Evolutionary conservation across 2,329 filamentous ascomycete genomes (phyloP).

Genomic region (Phyllosticta citribraziliensis): DNA sequence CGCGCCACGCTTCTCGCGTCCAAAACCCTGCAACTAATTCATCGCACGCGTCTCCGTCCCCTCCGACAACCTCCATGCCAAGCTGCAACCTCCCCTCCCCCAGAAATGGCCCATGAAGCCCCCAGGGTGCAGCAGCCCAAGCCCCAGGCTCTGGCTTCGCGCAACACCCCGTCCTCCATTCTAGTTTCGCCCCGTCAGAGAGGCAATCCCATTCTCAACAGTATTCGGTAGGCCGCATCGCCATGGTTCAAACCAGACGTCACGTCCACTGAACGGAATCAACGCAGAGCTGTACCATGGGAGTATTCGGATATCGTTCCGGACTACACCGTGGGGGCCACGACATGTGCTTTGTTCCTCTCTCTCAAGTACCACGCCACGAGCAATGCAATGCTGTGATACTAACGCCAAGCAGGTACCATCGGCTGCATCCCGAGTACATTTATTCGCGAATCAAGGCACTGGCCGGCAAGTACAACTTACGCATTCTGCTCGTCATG

Average conservation of each 20-base stretch:
- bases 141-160: constrained; percentile 69
- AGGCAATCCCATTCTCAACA: constrained; percentile 83
- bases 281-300: constrained; percentile 57
- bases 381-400: neutral
- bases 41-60: neutral
- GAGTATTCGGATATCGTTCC: constrained; percentile 96
- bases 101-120: neutral
- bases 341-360: constrained; percentile 85
- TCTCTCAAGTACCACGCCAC: constrained; percentile 69
- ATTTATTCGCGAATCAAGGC: constrained; percentile 87
- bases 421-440: constrained; percentile 94
- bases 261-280: constrained; percentile 30
- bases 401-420: constrained; percentile 47
- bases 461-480: constrained; percentile 73
- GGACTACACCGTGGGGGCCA: constrained; percentile 80
- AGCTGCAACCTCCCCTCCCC: neutral
- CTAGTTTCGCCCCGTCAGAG: constrained; percentile 87
- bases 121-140: constrained; percentile 68
- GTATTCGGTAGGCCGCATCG: constrained; percentile 44
- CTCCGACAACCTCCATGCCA: neutral
- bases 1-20: too few relatives aligned
- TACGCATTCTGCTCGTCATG: constrained; percentile 80
- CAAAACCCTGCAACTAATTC: neutral
- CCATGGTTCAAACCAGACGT: neutral
- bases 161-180: constrained; percentile 62